A percentile compares a stretch with the other conserved stretches of the same genome.
These are phyloP conservation scores for Crithidia expoeki DNA, from an alignment of 208 protist genomes.

Conservation along the genomic window DNA sequence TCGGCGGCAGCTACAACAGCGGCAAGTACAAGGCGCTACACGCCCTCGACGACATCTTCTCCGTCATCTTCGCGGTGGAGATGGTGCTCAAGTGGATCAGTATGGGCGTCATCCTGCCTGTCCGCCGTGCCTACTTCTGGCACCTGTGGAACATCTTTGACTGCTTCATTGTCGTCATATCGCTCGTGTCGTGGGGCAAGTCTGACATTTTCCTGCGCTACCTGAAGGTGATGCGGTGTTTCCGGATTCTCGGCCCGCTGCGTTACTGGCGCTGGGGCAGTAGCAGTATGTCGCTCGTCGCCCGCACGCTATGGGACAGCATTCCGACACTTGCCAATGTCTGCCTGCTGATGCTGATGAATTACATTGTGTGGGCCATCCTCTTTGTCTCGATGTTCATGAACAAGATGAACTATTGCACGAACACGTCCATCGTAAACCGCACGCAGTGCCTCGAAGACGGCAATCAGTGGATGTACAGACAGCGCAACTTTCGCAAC, in stretches of 20 bases:
- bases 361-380: conserved; percentile 94
- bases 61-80: conserved; percentile 82
- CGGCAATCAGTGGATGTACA: conserved; percentile 45
- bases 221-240: conserved; percentile 85
- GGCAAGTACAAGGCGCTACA: conserved; percentile 78
- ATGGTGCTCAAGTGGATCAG: conserved; percentile 89
- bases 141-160: conserved; percentile 91
- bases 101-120: conserved; percentile 83
- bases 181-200: conserved; percentile 66
- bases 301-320: conserved; percentile 73
- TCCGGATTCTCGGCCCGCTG: conserved; percentile 81
- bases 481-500: conserved; percentile 89
- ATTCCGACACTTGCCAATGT: conserved; percentile 87
- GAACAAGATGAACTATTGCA: conserved; percentile 85
- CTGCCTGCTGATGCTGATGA: conserved; percentile 84
- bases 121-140: conserved; percentile 86
- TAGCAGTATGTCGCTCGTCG: conserved; percentile 63
- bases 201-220: conserved; percentile 57
- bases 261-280: conserved; percentile 59
- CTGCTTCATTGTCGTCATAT: conserved; percentile 87
- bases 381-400: conserved; percentile 92
- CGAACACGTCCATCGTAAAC: conserved; percentile 43
- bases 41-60: conserved; percentile 86
- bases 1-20: conserved; percentile 64
- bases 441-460: conserved; percentile 42